Evolutionary conservation across 805 yeast genomes (phyloP).

Genomic region (Suhomyces kilbournensis): DNA sequence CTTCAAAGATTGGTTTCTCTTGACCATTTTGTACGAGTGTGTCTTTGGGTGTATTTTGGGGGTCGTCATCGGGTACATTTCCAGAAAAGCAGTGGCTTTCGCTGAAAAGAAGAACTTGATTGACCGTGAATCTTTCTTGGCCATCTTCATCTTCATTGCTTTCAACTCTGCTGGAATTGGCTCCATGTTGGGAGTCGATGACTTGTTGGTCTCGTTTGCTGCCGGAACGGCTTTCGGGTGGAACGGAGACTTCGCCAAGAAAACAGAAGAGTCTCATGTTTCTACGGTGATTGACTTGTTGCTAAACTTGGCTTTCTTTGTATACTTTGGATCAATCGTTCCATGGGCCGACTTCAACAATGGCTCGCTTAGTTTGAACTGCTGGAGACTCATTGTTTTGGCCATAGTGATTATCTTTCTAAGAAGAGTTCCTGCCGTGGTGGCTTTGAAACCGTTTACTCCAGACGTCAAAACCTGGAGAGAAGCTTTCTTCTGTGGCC

Average conservation of each 20-base stretch:
- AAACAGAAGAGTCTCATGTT: constrained; percentile 81
- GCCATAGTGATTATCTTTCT: constrained; percentile 72
- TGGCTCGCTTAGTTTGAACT: constrained; percentile 55
- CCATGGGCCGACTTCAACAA: constrained; percentile 84
- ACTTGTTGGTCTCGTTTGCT: constrained; percentile 80
- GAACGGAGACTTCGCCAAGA: constrained; percentile 85
- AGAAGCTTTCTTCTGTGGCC: constrained; percentile 92
- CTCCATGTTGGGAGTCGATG: constrained; percentile 84
- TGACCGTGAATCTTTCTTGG: constrained; percentile 86
- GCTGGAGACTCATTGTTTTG: constrained; percentile 76
- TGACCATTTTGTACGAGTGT: constrained; percentile 80
- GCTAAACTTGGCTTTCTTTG: constrained; percentile 80
- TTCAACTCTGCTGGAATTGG: constrained; percentile 88
- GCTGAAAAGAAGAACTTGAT: constrained; percentile 69
- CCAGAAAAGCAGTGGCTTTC: constrained; percentile 67
- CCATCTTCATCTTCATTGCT: constrained; percentile 78
- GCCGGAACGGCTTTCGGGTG: constrained; percentile 94
- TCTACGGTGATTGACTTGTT: constrained; percentile 87
- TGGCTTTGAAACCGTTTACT: constrained; percentile 69
- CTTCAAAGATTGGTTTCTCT: constrained; percentile 73
- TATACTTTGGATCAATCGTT: constrained; percentile 84
- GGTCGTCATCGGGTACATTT: constrained; percentile 62
- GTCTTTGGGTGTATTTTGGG: constrained; percentile 77
- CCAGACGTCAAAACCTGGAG: constrained; percentile 92
- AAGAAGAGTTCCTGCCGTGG: constrained; percentile 79